Conservation (phyloP, 148 eudicot species). For the Amaranthus cruentus region DNA sequence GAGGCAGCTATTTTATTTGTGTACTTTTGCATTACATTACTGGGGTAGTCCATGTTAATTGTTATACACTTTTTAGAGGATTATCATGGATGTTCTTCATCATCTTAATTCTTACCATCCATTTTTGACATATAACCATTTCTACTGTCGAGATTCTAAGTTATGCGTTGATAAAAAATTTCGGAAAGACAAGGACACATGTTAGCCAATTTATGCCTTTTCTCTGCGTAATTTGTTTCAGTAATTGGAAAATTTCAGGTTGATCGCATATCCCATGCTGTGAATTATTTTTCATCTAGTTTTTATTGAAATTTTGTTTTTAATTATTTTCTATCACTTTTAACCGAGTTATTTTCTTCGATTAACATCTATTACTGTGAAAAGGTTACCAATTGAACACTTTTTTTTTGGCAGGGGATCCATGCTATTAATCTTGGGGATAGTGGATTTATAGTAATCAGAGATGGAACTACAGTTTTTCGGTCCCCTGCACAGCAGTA, state of each 20-base stretch:
- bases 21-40: not conserved
- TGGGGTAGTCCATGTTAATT: not conserved
- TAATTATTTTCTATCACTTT: not conserved
- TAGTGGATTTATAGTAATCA: constrained; percentile 75
- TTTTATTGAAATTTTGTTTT: not conserved
- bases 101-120: not conserved
- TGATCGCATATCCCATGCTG: not conserved
- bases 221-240: not conserved
- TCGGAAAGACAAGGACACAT: not conserved
- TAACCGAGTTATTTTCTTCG: constrained; percentile 3
- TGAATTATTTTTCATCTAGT: not conserved
- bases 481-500: constrained; percentile 79
- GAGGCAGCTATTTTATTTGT: not conserved
- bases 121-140: not conserved
- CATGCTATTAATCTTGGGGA: constrained; percentile 95
- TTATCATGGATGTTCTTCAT: not conserved
- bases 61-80: not conserved
- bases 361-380: not conserved
- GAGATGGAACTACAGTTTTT: constrained; percentile 71
- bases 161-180: not conserved
- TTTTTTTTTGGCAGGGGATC: constrained; percentile 45
- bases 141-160: not conserved
- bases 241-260: not conserved
- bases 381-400: not conserved
- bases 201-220: constrained; percentile 9